These are phyloP conservation scores for Phytophthora constricta DNA, from an alignment of 352 stramenopile genomes.

Conservation along the genomic window DNA sequence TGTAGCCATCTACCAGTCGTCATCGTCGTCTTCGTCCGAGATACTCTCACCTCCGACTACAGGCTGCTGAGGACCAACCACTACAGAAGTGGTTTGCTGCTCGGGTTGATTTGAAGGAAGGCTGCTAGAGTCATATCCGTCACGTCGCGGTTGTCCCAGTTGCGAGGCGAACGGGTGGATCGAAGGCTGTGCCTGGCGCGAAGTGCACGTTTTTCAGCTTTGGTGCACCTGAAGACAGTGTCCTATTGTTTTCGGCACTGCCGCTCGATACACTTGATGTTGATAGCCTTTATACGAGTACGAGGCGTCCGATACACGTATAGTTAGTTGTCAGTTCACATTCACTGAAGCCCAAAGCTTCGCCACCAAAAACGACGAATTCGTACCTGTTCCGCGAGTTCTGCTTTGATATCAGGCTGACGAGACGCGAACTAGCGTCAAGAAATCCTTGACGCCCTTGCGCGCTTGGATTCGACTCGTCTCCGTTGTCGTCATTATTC, in stretches of 20 bases:
- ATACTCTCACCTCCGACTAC: too few species aligned
- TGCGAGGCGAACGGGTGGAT: constrained; percentile 15
- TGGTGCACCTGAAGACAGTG: constrained; percentile 1
- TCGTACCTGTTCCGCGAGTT: constrained; percentile 36
- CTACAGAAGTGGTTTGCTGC: too few species aligned
- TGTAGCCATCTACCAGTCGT: too few species aligned
- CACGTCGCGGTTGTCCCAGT: constrained; percentile 23
- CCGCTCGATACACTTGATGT: constrained; percentile 1
- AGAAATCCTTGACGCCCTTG: constrained; percentile 36
- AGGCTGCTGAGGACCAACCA: too few species aligned
- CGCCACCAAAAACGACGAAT: background rate
- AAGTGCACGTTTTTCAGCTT: constrained; percentile 34
- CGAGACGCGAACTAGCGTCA: constrained; percentile 35
- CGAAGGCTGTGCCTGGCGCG: constrained; percentile 26
- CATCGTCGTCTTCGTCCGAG: too few species aligned
- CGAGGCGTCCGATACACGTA: background rate
- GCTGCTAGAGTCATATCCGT: constrained; percentile 25
- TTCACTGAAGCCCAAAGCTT: too few species aligned
- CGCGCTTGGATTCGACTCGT: constrained; percentile 14
- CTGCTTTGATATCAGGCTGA: constrained; percentile 39
- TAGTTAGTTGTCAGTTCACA: too few species aligned
- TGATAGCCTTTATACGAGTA: constrained; percentile 3
- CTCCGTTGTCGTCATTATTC: constrained; percentile 18
- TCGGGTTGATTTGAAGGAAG: constrained; percentile 1
- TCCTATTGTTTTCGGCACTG: constrained; percentile 3